Conservation (phyloP, 257 asterid genomes). For the Przewalskia tangutica region DNA sequence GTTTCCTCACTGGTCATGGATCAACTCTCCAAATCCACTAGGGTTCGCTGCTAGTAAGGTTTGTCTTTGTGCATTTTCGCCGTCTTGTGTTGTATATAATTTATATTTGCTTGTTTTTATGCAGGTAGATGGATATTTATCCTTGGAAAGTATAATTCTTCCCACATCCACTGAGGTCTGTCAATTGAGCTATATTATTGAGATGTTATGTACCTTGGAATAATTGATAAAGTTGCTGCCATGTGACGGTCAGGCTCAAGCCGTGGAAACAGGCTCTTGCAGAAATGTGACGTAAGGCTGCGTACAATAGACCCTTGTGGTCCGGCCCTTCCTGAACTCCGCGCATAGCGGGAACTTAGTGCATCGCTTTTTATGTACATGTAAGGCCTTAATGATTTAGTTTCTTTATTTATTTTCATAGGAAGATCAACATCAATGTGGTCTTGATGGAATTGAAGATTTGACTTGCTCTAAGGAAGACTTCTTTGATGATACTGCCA, state of each 20-base stretch:
- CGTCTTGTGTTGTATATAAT: not conserved
- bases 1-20: slow-evolving; percentile 67
- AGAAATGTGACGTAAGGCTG: too few species aligned
- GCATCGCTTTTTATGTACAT: not conserved
- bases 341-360: too few species aligned
- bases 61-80: too few species aligned
- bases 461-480: slow-evolving; percentile 28
- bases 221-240: too few species aligned
- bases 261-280: too few species aligned
- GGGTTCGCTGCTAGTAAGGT: too few species aligned
- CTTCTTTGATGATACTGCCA: slow-evolving; percentile 37
- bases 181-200: not conserved
- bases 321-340: too few species aligned
- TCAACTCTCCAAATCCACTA: slow-evolving; percentile 26
- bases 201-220: not conserved
- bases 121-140: slow-evolving; percentile 59
- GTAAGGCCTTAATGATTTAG: not conserved
- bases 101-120: too few species aligned
- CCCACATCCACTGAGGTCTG: slow-evolving; percentile 40
- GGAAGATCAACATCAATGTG: slow-evolving; percentile 25
- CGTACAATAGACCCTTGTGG: too few species aligned
- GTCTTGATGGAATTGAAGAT: slow-evolving; percentile 6
- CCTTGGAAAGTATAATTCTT: slow-evolving; percentile 50
- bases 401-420: slow-evolving; percentile 2
- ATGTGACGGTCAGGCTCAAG: too few species aligned